Evolutionary conservation across 495 filamentous ascomycete species (phyloP), one percentile per base, ranked within the genome.

Genomic region (Daldinia concentrica): DNA sequence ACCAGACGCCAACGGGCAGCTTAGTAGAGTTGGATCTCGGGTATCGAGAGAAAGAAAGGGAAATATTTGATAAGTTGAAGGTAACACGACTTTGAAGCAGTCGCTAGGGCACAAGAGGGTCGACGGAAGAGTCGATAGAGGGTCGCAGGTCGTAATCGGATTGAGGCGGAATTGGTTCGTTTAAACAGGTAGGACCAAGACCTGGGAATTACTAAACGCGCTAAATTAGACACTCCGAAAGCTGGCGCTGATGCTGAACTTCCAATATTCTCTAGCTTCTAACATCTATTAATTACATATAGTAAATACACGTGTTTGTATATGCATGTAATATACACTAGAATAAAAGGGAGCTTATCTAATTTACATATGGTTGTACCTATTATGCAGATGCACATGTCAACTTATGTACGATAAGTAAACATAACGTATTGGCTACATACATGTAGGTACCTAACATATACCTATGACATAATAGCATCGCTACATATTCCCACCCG

Each of bases 131-230:
- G 9, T 32, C 62, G 27, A 24, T 43, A 27, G 37, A 27, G 14
- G 9, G n/a, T 37, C 19, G 26, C 24, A 11, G 37, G 54, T 69
- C 66, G 59, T 58, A 69, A 69, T 60, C 67, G 54, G 61, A 64
- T 43, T 58, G 30, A 70, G 58, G 55, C 36, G 54, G 64, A 58
- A 63, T 63, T 63, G 45, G 41, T 34, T 67, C 54, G 15, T 64
- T 69, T 50, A 41, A 67, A 24, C 48, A 68, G 57, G 64, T 68
- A 66, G 62, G 37, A 55, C 52, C 51, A 36, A 36, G 34, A 36
- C 34, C 12, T 36, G 34, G 41, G 17, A 64, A 64, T 69, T 69
- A 69, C 54, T 69, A 64, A 69, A 63, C 30, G 32, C 56, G 51
- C 62, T 57, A 62, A 62, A 55, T 69, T 71, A 19, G 54, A 34